Evolutionary conservation across 2,329 filamentous ascomycete genomes (phyloP), one percentile per base, ranked within the genome.

Genomic region (Drechmeria coniospora): DNA sequence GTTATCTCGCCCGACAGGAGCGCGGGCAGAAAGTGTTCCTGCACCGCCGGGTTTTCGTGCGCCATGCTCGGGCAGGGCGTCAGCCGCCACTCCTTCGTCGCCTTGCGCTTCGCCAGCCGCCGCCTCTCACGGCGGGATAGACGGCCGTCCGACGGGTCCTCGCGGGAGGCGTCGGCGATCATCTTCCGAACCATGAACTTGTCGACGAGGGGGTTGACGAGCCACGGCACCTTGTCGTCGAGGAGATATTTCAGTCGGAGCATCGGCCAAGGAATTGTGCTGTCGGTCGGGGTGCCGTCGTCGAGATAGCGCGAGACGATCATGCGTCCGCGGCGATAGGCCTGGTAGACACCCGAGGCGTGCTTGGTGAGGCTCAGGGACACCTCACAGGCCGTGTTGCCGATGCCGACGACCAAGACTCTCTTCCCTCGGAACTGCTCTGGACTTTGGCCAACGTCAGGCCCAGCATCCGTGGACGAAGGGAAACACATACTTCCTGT

Each of bases 371-470:
- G 39, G 4, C 43, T 43, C 2, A 53, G 37, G 4, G 42, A 40
- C 2, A 45, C 35, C 27, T 51, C 48, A 13, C 38, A 39, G 4
- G 40, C 43, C 1, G 54, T 60, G 28, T 54, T 57, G n/a, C 56
- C 54, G 6, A 62, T 42, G 9, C 61, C 61, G 2, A 65, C 42
- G 2, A 65, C 39, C 6, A 65, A 34, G 4, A 65, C 54, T 6
- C 43, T 53, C 35, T 59, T 54, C 1, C 36, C 41, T 4, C 24
- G 18, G 21, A 44, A 43, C 2, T 28, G 16, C n/a, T 43, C 37
- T 9, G 41, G 36, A 8, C 43, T 43, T 27, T 14, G 33, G n/a
- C n/a, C n/a, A n/a, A n/a, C n/a, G n/a, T n/a, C n/a, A n/a, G n/a
- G n/a, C n/a, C n/a, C n/a, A n/a, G n/a, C n/a, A n/a, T n/a, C n/a